These are phyloP conservation scores for Apiotrichum sp. DNA, from an alignment of 1,284 basidiomycete species.

Conservation along the genomic window DNA sequence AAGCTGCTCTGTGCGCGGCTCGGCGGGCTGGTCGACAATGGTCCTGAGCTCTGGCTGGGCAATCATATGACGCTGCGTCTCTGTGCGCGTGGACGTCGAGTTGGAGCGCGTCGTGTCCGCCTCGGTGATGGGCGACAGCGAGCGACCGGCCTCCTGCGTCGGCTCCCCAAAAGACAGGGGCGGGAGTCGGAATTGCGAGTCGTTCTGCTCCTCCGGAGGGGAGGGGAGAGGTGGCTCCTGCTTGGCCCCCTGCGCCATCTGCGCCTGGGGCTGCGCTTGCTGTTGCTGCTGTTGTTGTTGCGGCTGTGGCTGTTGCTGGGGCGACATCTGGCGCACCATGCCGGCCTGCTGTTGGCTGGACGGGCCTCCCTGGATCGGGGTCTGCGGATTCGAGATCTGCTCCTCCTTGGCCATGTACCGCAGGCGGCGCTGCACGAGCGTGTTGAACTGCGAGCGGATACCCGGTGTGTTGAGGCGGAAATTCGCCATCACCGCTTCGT, in stretches of 20 bases:
- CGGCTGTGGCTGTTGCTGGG: background rate
- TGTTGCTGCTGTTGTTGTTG: background rate
- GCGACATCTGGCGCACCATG: background rate
- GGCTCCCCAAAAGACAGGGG: conserved; percentile 28
- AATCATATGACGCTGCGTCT: background rate
- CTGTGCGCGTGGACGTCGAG: conserved; percentile 14
- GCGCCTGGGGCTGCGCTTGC: background rate
- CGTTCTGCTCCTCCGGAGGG: background rate
- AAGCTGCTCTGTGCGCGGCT: background rate
- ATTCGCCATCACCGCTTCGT: conserved; percentile 70
- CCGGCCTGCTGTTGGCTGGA: background rate
- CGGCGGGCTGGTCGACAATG: background rate
- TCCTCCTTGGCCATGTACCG: background rate
- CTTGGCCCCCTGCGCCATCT: background rate
- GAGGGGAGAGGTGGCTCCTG: background rate
- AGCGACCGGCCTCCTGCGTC: conserved; percentile 18
- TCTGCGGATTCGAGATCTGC: background rate
- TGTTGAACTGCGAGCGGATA: conserved; percentile 59
- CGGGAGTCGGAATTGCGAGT: conserved; percentile 28
- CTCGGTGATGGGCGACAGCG: conserved; percentile 53
- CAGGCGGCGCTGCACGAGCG: conserved; percentile 64
- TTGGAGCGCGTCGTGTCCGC: conserved; percentile 38
- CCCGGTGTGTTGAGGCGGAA: conserved; percentile 62
- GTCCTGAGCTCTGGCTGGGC: background rate
- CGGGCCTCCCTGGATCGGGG: background rate